These are phyloP conservation scores for Phanerochaete carnosa DNA, from an alignment of 768 basidiomycete species.

Conservation along the genomic window DNA sequence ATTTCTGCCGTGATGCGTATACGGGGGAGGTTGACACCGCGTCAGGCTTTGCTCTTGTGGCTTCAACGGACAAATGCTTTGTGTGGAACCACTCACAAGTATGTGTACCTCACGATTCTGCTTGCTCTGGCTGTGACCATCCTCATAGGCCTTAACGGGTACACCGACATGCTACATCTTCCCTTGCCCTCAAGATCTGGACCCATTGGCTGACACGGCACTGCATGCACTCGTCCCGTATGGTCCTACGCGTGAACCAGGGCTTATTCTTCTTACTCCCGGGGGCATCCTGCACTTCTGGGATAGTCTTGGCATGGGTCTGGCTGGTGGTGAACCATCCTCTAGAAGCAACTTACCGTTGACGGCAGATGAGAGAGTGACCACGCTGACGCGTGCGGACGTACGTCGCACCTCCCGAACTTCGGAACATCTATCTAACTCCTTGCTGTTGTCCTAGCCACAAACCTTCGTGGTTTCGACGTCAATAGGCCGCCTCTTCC, in stretches of 20 bases:
- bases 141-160: conserved; percentile 53
- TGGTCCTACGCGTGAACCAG: conserved; percentile 73
- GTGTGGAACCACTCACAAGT: conserved; percentile 82
- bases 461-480: conserved; percentile 71
- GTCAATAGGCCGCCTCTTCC: conserved; percentile 62
- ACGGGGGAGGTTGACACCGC: conserved; percentile 67
- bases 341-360: conserved; percentile 48
- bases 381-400: conserved; percentile 63
- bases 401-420: conserved; percentile 43
- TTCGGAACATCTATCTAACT: background rate
- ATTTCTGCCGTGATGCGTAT: conserved; percentile 65
- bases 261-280: conserved; percentile 73
- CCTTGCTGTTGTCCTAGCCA: conserved; percentile 33
- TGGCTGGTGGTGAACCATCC: conserved; percentile 75
- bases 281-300: conserved; percentile 79
- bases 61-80: conserved; percentile 71
- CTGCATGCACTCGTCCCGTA: conserved; percentile 59
- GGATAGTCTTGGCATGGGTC: conserved; percentile 82
- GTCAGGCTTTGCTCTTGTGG: conserved; percentile 73
- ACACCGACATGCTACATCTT: conserved; percentile 84
- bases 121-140: background rate
- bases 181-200: conserved; percentile 51
- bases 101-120: conserved; percentile 8
- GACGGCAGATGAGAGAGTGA: conserved; percentile 54
- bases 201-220: conserved; percentile 47